Conservation (phyloP, 768 basidiomycete genomes). For the Lactarius psammicola region DNA sequence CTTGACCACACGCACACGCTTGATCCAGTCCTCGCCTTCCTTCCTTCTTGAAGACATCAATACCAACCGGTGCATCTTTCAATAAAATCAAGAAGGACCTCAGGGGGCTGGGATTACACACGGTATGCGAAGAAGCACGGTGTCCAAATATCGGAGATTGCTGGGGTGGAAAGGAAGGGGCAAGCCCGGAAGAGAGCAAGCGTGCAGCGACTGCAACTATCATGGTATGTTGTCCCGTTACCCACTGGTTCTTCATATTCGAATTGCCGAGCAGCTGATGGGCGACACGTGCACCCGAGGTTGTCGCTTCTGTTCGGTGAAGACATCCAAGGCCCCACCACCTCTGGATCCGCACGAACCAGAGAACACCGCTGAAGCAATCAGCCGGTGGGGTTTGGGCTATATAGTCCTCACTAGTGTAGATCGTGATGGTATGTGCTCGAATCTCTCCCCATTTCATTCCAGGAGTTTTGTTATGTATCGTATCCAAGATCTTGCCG, state of each 20-base stretch:
- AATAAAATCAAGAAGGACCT: conserved; percentile 94
- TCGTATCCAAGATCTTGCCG: conserved; percentile 68
- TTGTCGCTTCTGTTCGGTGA: conserved; percentile 96
- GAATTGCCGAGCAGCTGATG: conserved; percentile 67
- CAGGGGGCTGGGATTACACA: conserved; percentile 86
- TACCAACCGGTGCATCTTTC: conserved; percentile 86
- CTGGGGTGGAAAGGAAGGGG: conserved; percentile 84
- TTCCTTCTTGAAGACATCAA: conserved; percentile 83
- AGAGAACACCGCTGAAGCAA: conserved; percentile 97
- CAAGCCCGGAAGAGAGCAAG: conserved; percentile 66
- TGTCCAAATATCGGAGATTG: conserved; percentile 99
- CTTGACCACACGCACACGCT: conserved; percentile 6
- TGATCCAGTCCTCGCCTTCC: conserved; percentile 75
- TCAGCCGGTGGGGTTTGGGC: conserved; percentile 95
- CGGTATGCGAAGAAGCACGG: conserved; percentile 97
- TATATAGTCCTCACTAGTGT: conserved; percentile 98
- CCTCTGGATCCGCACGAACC: conserved; percentile 96
- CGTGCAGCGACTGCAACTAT: conserved; percentile 95
- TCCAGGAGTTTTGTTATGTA: background rate
- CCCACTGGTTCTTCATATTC: background rate
- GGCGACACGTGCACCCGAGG: conserved; percentile 98
- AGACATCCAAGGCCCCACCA: conserved; percentile 84
- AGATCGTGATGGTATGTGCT: conserved; percentile 83
- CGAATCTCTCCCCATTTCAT: conserved; percentile 10
- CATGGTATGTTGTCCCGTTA: conserved; percentile 62